Percentiles rank a stretch among this genome's conserved stretches.
Evolutionary conservation across 2,329 filamentous ascomycete genomes (phyloP).

Genomic region (Aspergillus brunneoviolaceus): DNA sequence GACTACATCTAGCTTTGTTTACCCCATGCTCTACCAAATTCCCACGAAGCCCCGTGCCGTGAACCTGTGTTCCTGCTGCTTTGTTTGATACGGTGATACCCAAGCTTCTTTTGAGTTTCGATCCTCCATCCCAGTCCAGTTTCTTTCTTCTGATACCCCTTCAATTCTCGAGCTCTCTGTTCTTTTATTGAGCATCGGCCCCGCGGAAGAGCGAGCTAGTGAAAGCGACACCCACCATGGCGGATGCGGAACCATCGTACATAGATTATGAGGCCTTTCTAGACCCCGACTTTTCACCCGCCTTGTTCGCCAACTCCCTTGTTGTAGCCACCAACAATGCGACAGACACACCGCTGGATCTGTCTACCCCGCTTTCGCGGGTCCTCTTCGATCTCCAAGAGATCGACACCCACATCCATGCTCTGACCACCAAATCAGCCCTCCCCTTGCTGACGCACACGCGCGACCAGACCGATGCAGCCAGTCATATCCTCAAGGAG

Average conservation of each 20-base stretch:
- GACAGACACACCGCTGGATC: slow-evolving; percentile 83
- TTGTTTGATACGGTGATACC: slow-evolving; percentile 14
- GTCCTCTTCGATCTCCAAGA: slow-evolving; percentile 97
- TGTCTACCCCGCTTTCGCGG: slow-evolving; percentile 87
- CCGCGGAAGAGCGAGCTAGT: background rate
- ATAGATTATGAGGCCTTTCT: slow-evolving; percentile 95
- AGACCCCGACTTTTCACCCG: slow-evolving; percentile 75
- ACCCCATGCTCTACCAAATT: slow-evolving; percentile 4
- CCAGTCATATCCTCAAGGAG: slow-evolving; percentile 68
- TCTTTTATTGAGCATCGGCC: background rate
- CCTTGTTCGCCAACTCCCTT: slow-evolving; percentile 82
- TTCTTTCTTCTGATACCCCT: background rate
- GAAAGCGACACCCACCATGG: slow-evolving; percentile 27
- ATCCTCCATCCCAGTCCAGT: background rate
- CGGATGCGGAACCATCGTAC: slow-evolving; percentile 64
- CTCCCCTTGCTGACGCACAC: slow-evolving; percentile 79
- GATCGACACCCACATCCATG: slow-evolving; percentile 92
- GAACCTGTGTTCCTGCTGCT: slow-evolving; percentile 4
- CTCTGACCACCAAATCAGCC: slow-evolving; percentile 79
- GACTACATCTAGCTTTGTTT: slow-evolving; percentile 10
- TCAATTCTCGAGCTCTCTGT: background rate
- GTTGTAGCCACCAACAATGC: slow-evolving; percentile 90
- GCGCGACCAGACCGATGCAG: slow-evolving; percentile 69
- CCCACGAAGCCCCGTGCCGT: background rate
- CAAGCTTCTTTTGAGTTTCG: slow-evolving; percentile 7